A percentile compares a stretch with the other conserved stretches of the same genome.
These are phyloP conservation scores for Colletotrichum scovillei DNA, from an alignment of 2,329 filamentous ascomycete species.

Conservation along the genomic window DNA sequence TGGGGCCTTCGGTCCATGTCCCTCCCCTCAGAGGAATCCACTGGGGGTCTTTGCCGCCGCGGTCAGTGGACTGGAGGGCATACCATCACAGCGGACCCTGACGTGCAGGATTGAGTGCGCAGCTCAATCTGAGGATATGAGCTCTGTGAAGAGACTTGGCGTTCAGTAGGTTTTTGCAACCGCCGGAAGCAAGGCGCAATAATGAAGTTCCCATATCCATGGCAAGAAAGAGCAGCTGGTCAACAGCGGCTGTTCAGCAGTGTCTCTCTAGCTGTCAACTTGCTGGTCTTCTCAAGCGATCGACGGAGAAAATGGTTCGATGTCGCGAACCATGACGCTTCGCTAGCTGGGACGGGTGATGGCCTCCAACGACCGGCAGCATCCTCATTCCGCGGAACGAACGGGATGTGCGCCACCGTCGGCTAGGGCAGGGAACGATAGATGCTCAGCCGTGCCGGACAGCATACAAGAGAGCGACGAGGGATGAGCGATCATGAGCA, in stretches of 20 bases:
- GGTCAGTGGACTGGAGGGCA: background rate
- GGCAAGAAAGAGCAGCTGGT: background rate
- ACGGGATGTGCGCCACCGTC: slow-evolving; percentile 18
- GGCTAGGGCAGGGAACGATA: slow-evolving; percentile 4
- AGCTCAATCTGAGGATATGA: background rate
- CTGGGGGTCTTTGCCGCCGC: background rate
- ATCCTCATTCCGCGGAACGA: slow-evolving; percentile 15
- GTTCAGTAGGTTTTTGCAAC: background rate
- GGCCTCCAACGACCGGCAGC: slow-evolving; percentile 4
- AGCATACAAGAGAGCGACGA: slow-evolving; percentile 2
- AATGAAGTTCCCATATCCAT: background rate
- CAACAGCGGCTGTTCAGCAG: background rate
- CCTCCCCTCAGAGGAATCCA: slow-evolving; percentile 4
- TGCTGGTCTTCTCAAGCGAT: slow-evolving; percentile 1
- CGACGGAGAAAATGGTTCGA: slow-evolving; percentile 16
- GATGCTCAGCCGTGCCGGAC: background rate
- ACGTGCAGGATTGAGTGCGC: background rate
- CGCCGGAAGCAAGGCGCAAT: background rate
- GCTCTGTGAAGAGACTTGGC: background rate
- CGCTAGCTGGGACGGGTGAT: background rate
- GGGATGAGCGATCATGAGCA: slow-evolving; percentile 4
- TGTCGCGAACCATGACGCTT: slow-evolving; percentile 2
- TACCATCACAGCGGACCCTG: slow-evolving; percentile 2
- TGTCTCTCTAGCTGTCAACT: background rate
- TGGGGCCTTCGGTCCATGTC: background rate